Conservation (phyloP, 2,329 filamentous ascomycete genomes). For the Epichloe sibirici region DNA sequence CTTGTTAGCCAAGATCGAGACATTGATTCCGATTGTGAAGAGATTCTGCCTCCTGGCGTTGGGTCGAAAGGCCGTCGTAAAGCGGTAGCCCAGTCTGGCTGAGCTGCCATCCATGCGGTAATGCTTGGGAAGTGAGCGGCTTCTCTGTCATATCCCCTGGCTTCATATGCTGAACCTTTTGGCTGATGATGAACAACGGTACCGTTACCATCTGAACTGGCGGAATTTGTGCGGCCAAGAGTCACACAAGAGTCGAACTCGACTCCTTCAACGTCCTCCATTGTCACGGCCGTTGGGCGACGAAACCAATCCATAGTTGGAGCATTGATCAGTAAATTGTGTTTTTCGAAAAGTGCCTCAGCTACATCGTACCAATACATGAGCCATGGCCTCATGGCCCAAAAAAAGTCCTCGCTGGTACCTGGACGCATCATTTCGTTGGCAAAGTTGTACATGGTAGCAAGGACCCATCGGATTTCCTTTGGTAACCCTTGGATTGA, state of each 20-base stretch:
- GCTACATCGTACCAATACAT: slow-evolving; percentile 16
- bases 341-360: slow-evolving; percentile 12
- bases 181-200: slow-evolving; percentile 1
- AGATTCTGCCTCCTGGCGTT: slow-evolving; percentile 1
- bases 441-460: slow-evolving; percentile 20
- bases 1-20: no score
- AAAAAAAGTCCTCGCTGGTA: slow-evolving; percentile 9
- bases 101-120: slow-evolving; percentile 5
- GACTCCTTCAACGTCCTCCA: background rate
- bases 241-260: background rate
- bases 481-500: slow-evolving; percentile 12
- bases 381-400: slow-evolving; percentile 18
- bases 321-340: slow-evolving; percentile 6
- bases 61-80: slow-evolving; percentile 3
- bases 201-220: slow-evolving; percentile 1
- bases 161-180: no score
- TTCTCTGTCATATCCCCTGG: background rate
- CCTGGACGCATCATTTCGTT: slow-evolving; percentile 14
- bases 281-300: slow-evolving; percentile 6
- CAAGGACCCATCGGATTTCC: slow-evolving; percentile 20
- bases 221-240: background rate
- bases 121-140: background rate
- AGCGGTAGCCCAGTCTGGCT: background rate
- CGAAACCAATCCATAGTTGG: slow-evolving; percentile 17
- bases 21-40: background rate